Base-by-base conservation (phyloP, 2,329 filamentous ascomycete species). In the Cadophora luteo-olivacea region DNA sequence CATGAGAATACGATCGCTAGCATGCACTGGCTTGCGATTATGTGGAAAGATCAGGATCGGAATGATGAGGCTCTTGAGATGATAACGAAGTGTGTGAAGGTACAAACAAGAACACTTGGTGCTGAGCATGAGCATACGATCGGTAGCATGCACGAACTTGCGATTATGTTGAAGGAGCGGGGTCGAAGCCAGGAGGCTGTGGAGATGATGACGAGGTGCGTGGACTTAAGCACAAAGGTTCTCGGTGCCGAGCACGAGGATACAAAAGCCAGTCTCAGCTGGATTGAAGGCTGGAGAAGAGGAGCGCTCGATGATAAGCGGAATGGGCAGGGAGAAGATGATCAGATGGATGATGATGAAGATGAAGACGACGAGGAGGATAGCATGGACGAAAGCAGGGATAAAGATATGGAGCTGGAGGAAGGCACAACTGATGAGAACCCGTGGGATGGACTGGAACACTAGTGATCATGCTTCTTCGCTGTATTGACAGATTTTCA, bases 121-220 rank as follows among this genome's bases (percentile, higher is more conserved):
- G 22, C 29, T 38, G 62, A 68, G 62, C 61, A 68, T 55, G 49
- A 48, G 19, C 7, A 66, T n/a, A 70, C 68, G 12, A 24, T 70
- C n/a, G 32, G 0, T 36, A 64, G 62, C 54, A 68, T 70, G 57
- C 25, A 66, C 36, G 63, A 64, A n/a, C 45, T 68, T 25, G 63
- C 58, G 9, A 19, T 12, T 33, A 25, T 33, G 25, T 52, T 41
- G 55, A 33, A 54, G 12, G 25, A 14, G 12, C 64, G 54, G 29
- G 64, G 48, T 16, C 45, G 24, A 25, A 4, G 12, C 1, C 25
- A 41, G 9, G 29, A 63, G 33, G 41, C 41, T 38, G 32, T 63
- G 16, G 29, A 51, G 45, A 22, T 63, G 41, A 63, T 63, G 61
- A 19, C 12, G 19, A 62, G n/a, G 55, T 49, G 54, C 8, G 45